These are phyloP conservation scores for Lobosporangium transversale DNA, from an alignment of 192 early-diverging fungal species.

Conservation along the genomic window DNA sequence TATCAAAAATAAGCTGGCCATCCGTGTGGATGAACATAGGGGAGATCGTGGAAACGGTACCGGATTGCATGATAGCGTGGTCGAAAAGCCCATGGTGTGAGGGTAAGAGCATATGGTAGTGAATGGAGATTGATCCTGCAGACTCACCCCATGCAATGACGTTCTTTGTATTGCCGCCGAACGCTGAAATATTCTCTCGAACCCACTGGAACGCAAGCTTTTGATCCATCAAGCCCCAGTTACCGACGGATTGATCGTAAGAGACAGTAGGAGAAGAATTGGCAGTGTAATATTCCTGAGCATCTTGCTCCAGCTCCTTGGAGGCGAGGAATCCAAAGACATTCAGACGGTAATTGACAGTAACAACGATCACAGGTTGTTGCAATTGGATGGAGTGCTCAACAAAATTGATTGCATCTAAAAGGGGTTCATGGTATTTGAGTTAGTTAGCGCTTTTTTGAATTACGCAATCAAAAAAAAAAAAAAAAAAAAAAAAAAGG, in stretches of 20 bases:
- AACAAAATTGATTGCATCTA: slow-evolving; percentile 35
- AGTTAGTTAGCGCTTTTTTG: too few species aligned
- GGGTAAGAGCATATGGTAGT: slow-evolving; percentile 29
- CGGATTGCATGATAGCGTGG: slow-evolving; percentile 48
- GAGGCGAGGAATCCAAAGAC: slow-evolving; percentile 55
- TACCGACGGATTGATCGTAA: slow-evolving; percentile 25
- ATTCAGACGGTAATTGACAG: slow-evolving; percentile 61
- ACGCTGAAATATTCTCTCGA: slow-evolving; percentile 14
- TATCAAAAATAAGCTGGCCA: slow-evolving; percentile 26
- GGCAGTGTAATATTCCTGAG: slow-evolving; percentile 5
- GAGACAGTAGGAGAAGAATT: background rate
- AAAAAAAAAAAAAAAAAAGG: too few species aligned
- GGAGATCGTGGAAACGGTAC: slow-evolving; percentile 7
- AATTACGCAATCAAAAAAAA: too few species aligned
- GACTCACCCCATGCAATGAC: slow-evolving; percentile 36
- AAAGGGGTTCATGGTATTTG: background rate
- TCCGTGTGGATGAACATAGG: background rate
- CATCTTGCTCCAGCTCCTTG: slow-evolving; percentile 27
- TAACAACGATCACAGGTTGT: slow-evolving; percentile 54
- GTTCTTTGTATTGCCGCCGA: slow-evolving; percentile 18
- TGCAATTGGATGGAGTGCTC: slow-evolving; percentile 18
- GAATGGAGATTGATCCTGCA: slow-evolving; percentile 25
- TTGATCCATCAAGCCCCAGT: slow-evolving; percentile 47
- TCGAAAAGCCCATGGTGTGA: slow-evolving; percentile 29
- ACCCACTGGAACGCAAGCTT: slow-evolving; percentile 38